These are phyloP conservation scores for Xenoacremonium recifei DNA, from an alignment of 2,329 filamentous ascomycete species.

Conservation along the genomic window DNA sequence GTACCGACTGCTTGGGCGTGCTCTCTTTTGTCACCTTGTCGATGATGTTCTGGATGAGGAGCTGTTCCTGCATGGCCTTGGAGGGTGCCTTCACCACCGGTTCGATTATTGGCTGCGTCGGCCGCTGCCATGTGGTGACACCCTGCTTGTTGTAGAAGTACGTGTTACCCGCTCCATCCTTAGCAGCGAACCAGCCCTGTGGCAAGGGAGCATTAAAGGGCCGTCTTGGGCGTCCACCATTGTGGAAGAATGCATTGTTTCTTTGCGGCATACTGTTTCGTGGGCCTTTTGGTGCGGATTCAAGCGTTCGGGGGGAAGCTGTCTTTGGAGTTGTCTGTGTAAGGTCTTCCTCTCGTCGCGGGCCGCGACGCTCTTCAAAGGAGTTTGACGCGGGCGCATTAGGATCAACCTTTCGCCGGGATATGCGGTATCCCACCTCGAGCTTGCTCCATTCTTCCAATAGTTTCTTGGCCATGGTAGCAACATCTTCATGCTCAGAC, in stretches of 20 bases:
- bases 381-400: slow-evolving; percentile 56
- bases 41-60: slow-evolving; percentile 80
- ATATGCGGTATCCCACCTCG: slow-evolving; percentile 89
- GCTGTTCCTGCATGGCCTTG: slow-evolving; percentile 61
- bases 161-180: slow-evolving; percentile 65
- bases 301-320: slow-evolving; percentile 43
- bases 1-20: slow-evolving; percentile 50
- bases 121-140: slow-evolving; percentile 77
- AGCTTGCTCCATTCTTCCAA: slow-evolving; percentile 86
- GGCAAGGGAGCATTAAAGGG: slow-evolving; percentile 62
- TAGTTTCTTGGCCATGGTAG: slow-evolving; percentile 66
- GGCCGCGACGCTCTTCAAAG: slow-evolving; percentile 60
- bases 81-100: slow-evolving; percentile 63
- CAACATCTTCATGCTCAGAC: slow-evolving; percentile 73
- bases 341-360: slow-evolving; percentile 41
- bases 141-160: slow-evolving; percentile 87
- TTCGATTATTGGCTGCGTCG: slow-evolving; percentile 67
- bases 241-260: slow-evolving; percentile 50
- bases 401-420: slow-evolving; percentile 80
- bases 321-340: slow-evolving; percentile 38
- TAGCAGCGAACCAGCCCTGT: slow-evolving; percentile 80
- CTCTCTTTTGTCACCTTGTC: slow-evolving; percentile 75
- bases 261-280: slow-evolving; percentile 59
- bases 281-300: slow-evolving; percentile 57
- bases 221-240: slow-evolving; percentile 47